phyloP scores from a whole-genome alignment of 2,329 filamentous ascomycete genomes.

The Colletotrichum higginsianum region DNA sequence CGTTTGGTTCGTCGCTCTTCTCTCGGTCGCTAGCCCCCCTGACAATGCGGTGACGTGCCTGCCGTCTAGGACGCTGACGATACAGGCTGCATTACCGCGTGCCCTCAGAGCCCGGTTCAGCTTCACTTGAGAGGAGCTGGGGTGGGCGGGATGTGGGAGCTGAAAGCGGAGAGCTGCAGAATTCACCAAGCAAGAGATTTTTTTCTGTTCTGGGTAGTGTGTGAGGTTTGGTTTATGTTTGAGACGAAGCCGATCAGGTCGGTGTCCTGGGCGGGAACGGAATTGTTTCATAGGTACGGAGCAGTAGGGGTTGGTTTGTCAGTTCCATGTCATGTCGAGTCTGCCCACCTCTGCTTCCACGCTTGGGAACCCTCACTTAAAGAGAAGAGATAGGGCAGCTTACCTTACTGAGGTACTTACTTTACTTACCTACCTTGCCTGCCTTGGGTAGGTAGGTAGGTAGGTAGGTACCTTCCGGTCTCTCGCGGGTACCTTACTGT shows the following conservation, averaged over 20 bases:
- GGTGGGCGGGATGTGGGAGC: conserved; percentile 11
- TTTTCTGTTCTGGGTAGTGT: conserved; percentile 10
- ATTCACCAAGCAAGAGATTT: conserved; percentile 9
- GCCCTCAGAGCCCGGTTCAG: conserved; percentile 11
- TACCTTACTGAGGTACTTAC: conserved; percentile 3
- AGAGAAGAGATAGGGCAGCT: conserved; percentile 36
- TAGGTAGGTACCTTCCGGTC: conserved; percentile 1
- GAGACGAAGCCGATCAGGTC: conserved; percentile 33
- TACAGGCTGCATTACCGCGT: conserved; percentile 37
- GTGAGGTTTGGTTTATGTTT: conserved; percentile 40
- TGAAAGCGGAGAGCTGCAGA: conserved; percentile 6
- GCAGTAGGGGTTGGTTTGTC: conserved; percentile 35
- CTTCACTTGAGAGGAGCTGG: conserved; percentile 23
- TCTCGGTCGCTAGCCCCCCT: conserved; percentile 1
- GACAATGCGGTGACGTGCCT: conserved; percentile 26
- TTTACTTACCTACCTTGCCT: too few relatives aligned
- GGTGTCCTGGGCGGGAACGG: conserved; percentile 30
- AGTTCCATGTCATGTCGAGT: conserved; percentile 27
- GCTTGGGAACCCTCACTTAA: conserved; percentile 33
- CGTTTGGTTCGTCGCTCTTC: conserved; percentile 10
- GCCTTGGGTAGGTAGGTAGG: too few relatives aligned
- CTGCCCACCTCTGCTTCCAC: conserved; percentile 17
- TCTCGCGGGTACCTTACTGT: not conserved
- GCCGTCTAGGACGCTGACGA: conserved; percentile 35
- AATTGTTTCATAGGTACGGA: conserved; percentile 38